Base-by-base conservation (phyloP, 768 basidiomycete species). In the Leccinum truebloodii region DNA sequence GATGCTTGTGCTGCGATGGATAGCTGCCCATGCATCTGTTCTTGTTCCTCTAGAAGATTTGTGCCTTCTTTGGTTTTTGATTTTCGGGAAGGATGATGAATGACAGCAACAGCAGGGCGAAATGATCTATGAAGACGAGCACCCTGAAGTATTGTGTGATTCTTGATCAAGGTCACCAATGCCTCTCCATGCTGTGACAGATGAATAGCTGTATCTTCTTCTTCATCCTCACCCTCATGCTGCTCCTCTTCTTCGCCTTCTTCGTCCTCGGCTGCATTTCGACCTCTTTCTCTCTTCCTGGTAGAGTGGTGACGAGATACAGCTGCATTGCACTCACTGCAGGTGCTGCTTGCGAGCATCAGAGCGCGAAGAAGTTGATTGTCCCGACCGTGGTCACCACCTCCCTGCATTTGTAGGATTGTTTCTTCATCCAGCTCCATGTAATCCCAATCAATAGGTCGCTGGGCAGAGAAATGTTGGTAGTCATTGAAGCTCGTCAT, bases 121-220 rank as follows among this genome's bases (percentile, higher is more conserved):
- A 20, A 2, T 3, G 37, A 14, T 30, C 12, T 13, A 30, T 26
- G n/a, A 4, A 28, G 3, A n/a, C n/a, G 14, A 24, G 54, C 50
- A 14, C 60, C 60, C 28, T 18, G n/a, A 1, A 61, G 55, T 35
- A 53, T 53, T 6, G 18, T 48, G 8, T 61, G 51, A 8, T 16
- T 3, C 2, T 53, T 53, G 6, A 61, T 61, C 12, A 57, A 10
- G 12, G 28, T 2, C 4, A 3, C 12, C 16, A 26, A 50, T 20
- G 13, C 14, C 14, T 26, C 24, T 3, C 3, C 20, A 22, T 35
- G 34, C 34, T 44, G n/a, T 14, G 41, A 44, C 16, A 35, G 13
- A 4, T 44, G 41, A 44, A 44, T n/a, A 30, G 8, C 30, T 30
- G 30, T 30, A 30, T 30, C 8, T 30, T 32, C 10, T 3, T 46